These are phyloP conservation scores for Sporothrix pallida DNA, from an alignment of 2,329 filamentous ascomycete genomes.

Conservation along the genomic window DNA sequence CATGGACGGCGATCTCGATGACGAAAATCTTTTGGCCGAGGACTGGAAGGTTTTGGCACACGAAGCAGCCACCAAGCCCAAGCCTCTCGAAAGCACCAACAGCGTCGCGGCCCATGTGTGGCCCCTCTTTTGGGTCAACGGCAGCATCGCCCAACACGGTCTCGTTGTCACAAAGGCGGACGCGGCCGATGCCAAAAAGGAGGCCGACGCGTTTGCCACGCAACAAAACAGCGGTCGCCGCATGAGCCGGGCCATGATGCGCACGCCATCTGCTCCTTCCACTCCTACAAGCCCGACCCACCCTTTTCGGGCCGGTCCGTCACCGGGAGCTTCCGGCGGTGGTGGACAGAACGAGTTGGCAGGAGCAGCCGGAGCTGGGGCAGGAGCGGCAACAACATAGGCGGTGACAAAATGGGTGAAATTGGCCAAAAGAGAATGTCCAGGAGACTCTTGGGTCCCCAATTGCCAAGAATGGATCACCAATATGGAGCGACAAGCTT, in stretches of 20 bases:
- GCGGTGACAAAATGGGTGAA: background rate
- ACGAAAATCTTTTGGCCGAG: background rate
- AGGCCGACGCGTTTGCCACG: background rate
- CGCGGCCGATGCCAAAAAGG: background rate
- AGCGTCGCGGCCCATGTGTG: slow-evolving; percentile 16
- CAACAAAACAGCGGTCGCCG: background rate
- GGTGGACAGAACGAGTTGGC: background rate
- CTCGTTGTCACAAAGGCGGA: slow-evolving; percentile 14
- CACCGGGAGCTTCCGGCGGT: slow-evolving; percentile 18
- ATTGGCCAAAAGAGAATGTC: too few species aligned
- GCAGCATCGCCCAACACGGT: background rate
- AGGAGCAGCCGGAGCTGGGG: background rate
- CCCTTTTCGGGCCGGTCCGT: background rate
- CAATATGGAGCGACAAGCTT: too few species aligned
- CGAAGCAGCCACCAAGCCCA: too few species aligned
- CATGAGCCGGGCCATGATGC: background rate
- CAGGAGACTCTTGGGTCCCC: too few species aligned
- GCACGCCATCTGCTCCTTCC: background rate
- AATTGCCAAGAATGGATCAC: too few species aligned
- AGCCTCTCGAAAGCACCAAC: too few species aligned
- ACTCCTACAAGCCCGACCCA: background rate
- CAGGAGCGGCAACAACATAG: background rate
- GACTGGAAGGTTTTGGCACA: background rate
- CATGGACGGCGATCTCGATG: background rate
- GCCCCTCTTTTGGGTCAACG: slow-evolving; percentile 26